Evolutionary conservation across 495 filamentous ascomycete species (phyloP).

Genomic region (Neurospora sp.): DNA sequence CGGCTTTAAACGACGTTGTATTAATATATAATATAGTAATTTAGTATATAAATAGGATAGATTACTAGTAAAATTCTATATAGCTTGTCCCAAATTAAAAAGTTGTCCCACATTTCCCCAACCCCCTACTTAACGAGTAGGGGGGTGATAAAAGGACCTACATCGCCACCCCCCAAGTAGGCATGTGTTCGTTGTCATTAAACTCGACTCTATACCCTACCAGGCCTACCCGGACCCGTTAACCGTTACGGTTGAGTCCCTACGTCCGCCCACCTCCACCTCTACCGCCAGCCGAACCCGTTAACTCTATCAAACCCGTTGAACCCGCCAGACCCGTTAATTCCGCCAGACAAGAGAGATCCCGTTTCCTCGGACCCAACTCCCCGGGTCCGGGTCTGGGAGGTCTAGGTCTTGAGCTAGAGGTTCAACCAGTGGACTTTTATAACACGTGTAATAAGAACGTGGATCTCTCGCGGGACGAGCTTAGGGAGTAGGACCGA

Average conservation of each 20-base stretch:
- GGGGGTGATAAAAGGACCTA: too few species aligned
- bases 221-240: not conserved
- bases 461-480: too few species aligned
- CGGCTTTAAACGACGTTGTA: not conserved
- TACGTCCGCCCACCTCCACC: not conserved
- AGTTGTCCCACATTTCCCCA: accelerated
- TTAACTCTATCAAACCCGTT: not conserved
- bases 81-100: not conserved
- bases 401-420: not conserved
- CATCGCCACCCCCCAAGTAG: too few species aligned
- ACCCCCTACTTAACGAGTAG: too few species aligned
- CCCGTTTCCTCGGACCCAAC: not conserved
- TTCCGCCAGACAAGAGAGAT: not conserved
- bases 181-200: not conserved
- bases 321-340: not conserved
- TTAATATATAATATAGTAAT: not conserved
- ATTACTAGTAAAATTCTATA: not conserved
- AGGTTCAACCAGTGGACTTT: not conserved
- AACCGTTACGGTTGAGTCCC: not conserved
- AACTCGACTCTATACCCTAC: not conserved
- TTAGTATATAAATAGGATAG: not conserved
- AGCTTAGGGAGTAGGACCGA: too few species aligned
- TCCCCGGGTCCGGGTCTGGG: not conserved
- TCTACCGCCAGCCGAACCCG: not conserved
- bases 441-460: not conserved